These are phyloP conservation scores for Leptoxyphium fumago DNA, from an alignment of 2,329 filamentous ascomycete genomes.

Conservation along the genomic window DNA sequence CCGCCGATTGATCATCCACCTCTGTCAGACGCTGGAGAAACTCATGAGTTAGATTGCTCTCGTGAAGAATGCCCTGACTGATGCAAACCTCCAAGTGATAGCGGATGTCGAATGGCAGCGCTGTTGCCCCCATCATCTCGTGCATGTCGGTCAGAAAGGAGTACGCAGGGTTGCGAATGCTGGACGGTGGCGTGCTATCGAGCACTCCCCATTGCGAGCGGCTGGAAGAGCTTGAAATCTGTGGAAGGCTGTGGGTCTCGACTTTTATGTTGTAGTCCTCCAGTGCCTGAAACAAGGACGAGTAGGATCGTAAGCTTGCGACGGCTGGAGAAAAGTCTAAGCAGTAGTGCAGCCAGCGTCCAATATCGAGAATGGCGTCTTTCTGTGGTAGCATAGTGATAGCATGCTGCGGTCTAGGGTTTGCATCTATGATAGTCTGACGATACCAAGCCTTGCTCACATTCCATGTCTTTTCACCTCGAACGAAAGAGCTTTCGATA, in stretches of 20 bases:
- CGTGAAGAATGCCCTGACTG: slow-evolving; percentile 62
- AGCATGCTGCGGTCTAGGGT: slow-evolving; percentile 7
- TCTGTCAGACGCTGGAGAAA: slow-evolving; percentile 51
- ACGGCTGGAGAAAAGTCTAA: slow-evolving; percentile 28
- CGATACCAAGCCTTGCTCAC: slow-evolving; percentile 46
- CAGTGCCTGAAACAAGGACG: slow-evolving; percentile 36
- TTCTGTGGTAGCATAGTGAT: slow-evolving; percentile 31
- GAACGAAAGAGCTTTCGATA: slow-evolving; percentile 25
- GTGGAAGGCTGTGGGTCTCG: neutral
- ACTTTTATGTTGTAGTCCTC: slow-evolving; percentile 55
- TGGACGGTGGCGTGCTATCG: slow-evolving; percentile 1
- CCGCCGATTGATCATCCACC: slow-evolving; percentile 23
- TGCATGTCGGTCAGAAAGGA: slow-evolving; percentile 7
- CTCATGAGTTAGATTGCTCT: slow-evolving; percentile 52
- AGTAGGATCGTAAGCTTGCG: slow-evolving; percentile 6
- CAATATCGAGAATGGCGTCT: slow-evolving; percentile 44
- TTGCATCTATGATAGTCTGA: slow-evolving; percentile 46
- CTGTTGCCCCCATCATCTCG: slow-evolving; percentile 9
- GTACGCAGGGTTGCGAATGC: slow-evolving; percentile 1
- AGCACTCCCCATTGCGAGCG: slow-evolving; percentile 1
- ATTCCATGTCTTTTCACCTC: slow-evolving; percentile 33
- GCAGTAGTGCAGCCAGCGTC: slow-evolving; percentile 46
- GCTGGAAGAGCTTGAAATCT: neutral
- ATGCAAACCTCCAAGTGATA: slow-evolving; percentile 92
- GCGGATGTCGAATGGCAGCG: slow-evolving; percentile 49